Conservation (phyloP, 495 filamentous ascomycete species). For the Aspergillus affinis region DNA sequence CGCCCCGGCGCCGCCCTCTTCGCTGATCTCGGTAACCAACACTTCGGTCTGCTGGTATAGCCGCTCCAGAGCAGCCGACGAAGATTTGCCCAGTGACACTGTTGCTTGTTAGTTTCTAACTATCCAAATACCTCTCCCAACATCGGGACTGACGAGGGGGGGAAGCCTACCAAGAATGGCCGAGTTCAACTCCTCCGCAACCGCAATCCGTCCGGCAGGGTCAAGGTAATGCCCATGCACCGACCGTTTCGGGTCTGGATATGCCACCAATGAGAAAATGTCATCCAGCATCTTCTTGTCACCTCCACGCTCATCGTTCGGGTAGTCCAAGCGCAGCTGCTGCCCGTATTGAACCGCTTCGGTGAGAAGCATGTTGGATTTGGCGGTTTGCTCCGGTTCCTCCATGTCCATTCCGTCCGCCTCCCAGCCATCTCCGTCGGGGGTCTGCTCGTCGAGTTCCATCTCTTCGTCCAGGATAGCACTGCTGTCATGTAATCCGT, state of each 20-base stretch:
- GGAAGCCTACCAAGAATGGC: constrained; percentile 77
- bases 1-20: constrained; percentile 80
- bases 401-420: constrained; percentile 57
- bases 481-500: constrained; percentile 36
- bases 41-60: constrained; percentile 85
- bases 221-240: constrained; percentile 80
- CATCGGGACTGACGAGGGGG: constrained; percentile 1
- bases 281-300: constrained; percentile 75
- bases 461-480: constrained; percentile 68
- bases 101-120: constrained; percentile 5
- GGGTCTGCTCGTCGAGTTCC: constrained; percentile 73
- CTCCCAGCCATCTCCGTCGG: constrained; percentile 49
- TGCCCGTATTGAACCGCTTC: constrained; percentile 81
- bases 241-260: constrained; percentile 72
- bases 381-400: constrained; percentile 33
- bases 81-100: constrained; percentile 91
- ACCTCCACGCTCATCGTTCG: constrained; percentile 62
- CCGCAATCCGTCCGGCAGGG: constrained; percentile 67
- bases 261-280: constrained; percentile 87
- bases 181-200: constrained; percentile 93
- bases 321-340: constrained; percentile 73
- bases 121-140: not conserved
- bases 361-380: constrained; percentile 57
- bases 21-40: constrained; percentile 76
- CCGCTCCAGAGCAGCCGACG: constrained; percentile 80